These are phyloP conservation scores for Xylaria venustula DNA, from an alignment of 495 filamentous ascomycete species.

Conservation along the genomic window DNA sequence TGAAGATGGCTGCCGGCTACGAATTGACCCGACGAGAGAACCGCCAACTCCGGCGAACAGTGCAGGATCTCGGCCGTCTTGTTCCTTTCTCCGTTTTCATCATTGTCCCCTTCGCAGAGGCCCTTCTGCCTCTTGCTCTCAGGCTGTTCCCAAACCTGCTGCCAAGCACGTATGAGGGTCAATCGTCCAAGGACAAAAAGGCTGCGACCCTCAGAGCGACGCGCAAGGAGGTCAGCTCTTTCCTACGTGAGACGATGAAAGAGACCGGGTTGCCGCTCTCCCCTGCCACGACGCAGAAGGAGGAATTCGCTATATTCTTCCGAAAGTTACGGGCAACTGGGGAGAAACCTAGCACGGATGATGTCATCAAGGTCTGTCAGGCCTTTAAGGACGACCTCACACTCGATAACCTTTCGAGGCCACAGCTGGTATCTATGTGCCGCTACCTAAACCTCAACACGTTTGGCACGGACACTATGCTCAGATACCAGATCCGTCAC, in stretches of 20 bases:
- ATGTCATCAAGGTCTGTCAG: conserved; percentile 99
- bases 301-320: conserved; percentile 98
- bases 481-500: conserved; percentile 96
- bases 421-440: conserved; percentile 96
- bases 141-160: conserved; percentile 96
- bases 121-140: conserved; percentile 89
- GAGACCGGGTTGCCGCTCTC: conserved; percentile 91
- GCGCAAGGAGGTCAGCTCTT: conserved; percentile 89
- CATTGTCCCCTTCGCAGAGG: conserved; percentile 93
- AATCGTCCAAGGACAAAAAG: conserved; percentile 86
- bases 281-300: conserved; percentile 79
- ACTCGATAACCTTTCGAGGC: conserved; percentile 92
- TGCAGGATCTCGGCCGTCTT: conserved; percentile 87
- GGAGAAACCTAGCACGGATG: conserved; percentile 79
- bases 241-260: conserved; percentile 84
- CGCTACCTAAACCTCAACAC: conserved; percentile 97
- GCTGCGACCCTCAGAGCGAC: conserved; percentile 78
- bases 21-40: conserved; percentile 93
- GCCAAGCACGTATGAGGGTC: conserved; percentile 93
- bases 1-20: conserved; percentile 98
- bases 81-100: conserved; percentile 97
- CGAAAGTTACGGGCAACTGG: conserved; percentile 91
- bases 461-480: conserved; percentile 93
- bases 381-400: conserved; percentile 98
- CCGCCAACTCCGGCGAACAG: conserved; percentile 87